A percentile compares a stretch with the other conserved stretches of the same genome.
phyloP scores from a whole-genome alignment of 306 rosid species.

The Delonix regia region DNA sequence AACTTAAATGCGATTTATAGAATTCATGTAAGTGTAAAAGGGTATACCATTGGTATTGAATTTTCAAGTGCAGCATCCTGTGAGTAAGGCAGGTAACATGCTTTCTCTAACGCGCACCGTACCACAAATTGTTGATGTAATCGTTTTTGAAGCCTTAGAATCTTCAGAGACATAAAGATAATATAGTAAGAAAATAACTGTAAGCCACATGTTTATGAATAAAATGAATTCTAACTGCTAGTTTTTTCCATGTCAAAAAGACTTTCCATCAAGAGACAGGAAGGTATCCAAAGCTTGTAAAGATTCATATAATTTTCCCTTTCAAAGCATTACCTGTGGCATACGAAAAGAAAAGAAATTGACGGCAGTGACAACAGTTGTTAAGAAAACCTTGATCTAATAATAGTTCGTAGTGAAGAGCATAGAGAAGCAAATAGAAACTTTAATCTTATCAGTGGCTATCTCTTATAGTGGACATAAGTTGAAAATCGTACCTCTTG shows the following conservation, averaged over 20 bases:
- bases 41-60: slow-evolving; percentile 73
- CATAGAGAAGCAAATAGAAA: not conserved
- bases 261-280: not conserved
- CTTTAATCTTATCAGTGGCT: slow-evolving; percentile 10
- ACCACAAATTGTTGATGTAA: slow-evolving; percentile 68
- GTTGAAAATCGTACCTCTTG: slow-evolving; percentile 62
- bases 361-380: not conserved
- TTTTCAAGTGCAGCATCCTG: slow-evolving; percentile 48
- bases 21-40: slow-evolving; percentile 8
- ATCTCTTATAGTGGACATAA: not conserved
- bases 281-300: not conserved
- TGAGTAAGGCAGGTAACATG: slow-evolving; percentile 62
- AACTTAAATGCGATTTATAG: not conserved
- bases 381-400: not conserved
- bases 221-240: not conserved
- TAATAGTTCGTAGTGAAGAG: not conserved
- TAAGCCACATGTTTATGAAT: not conserved
- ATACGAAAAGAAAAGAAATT: not conserved
- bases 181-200: slow-evolving; percentile 25
- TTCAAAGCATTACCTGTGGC: not conserved
- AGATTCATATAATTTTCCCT: not conserved
- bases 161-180: slow-evolving; percentile 52
- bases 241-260: not conserved
- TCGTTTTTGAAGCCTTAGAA: slow-evolving; percentile 73
- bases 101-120: slow-evolving; percentile 69